Conservation (phyloP, 1,284 basidiomycete genomes). For the Boletus sp. region DNA sequence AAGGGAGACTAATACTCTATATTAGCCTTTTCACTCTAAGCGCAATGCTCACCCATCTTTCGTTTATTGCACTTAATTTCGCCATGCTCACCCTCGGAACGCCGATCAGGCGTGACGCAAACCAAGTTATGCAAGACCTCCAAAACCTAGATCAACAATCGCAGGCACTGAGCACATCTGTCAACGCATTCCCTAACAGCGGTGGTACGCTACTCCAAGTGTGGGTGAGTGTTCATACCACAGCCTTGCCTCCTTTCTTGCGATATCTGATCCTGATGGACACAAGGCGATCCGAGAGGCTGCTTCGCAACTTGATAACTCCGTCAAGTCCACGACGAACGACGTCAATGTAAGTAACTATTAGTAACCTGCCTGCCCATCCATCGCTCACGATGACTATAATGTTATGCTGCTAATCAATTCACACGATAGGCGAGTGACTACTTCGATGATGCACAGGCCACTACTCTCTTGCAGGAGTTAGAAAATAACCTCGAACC, state of each 20-base stretch:
- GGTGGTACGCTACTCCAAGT: neutral
- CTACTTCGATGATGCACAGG: conserved; percentile 3
- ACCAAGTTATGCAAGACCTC: conserved; percentile 9
- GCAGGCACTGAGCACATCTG: neutral
- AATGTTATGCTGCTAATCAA: neutral
- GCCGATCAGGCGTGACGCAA: conserved; percentile 13
- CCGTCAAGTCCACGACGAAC: neutral
- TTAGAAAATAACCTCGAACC: neutral
- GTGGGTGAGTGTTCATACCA: neutral
- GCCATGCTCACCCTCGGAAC: conserved; percentile 14
- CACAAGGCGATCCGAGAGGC: neutral
- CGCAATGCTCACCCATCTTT: conserved; percentile 15
- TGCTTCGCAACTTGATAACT: accelerated
- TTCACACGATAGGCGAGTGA: neutral
- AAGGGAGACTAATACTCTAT: neutral
- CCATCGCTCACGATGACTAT: neutral
- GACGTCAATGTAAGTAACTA: conserved; percentile 6
- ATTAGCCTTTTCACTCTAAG: neutral
- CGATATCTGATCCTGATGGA: neutral
- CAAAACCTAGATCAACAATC: accelerated
- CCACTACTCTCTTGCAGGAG: neutral
- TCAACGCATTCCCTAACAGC: neutral
- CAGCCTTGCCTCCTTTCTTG: neutral
- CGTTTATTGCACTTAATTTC: conserved; percentile 12
- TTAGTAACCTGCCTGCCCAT: neutral